Conservation (phyloP, 139 green algal genomes). For the Edaphochlamys debaryana region DNA sequence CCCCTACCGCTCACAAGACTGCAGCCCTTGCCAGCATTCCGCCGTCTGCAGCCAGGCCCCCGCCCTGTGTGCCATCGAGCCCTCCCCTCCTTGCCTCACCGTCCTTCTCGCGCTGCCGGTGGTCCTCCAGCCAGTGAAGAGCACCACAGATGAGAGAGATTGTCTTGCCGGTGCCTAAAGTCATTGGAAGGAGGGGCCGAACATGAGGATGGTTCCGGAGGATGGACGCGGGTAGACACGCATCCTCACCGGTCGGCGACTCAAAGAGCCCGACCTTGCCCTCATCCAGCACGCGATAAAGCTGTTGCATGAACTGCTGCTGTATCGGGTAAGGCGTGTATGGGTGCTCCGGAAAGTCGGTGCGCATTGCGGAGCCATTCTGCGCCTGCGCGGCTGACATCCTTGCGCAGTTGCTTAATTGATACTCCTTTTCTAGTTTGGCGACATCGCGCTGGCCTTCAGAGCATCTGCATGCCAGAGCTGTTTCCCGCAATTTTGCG, state of each 20-base stretch:
- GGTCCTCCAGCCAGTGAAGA: slow-evolving; percentile 67
- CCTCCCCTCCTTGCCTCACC: no score
- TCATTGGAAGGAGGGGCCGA: no score
- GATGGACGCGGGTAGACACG: neutral
- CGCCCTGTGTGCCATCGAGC: no score
- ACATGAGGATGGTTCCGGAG: neutral
- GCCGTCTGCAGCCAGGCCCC: no score
- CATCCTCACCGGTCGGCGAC: slow-evolving; percentile 84
- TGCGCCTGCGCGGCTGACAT: no score
- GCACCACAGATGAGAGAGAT: slow-evolving; percentile 91
- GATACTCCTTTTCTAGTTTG: no score
- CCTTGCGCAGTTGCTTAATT: no score
- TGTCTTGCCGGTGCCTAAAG: slow-evolving; percentile 91
- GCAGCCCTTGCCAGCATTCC: no score
- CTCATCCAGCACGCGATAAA: slow-evolving; percentile 75
- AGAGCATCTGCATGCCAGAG: no score
- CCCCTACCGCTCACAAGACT: no score
- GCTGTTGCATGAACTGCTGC: slow-evolving; percentile 80
- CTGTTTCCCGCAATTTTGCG: no score
- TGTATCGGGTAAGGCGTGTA: slow-evolving; percentile 92
- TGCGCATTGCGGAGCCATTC: neutral
- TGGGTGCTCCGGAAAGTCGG: slow-evolving; percentile 80
- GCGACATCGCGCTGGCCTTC: no score
- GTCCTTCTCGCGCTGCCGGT: slow-evolving; percentile 7
- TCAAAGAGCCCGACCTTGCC: slow-evolving; percentile 89